Evolutionary conservation across 2,329 filamentous ascomycete species (phyloP), one percentile per base, ranked within the genome.

Genomic region (Aspergillus texensis): DNA sequence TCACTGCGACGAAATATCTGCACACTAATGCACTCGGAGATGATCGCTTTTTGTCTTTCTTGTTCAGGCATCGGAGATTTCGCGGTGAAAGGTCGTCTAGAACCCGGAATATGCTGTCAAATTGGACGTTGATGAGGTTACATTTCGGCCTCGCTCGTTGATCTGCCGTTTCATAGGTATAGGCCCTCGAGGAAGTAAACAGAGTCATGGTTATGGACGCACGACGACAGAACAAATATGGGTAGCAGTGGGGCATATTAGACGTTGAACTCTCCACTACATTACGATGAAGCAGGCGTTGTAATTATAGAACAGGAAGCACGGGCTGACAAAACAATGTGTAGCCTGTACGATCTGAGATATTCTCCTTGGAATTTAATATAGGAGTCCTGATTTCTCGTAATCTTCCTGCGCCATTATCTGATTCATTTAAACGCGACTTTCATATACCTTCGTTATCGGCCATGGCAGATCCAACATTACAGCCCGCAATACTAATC

Each of bases 401-500:
- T n/a, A 41, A 8, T 41, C 6, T 4, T 41, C 9, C 39, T 41
- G 2, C 16, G 8, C 8, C 16, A 16, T 9, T 41, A 19, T 41
- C 16, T 19, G 39, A 9, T 9, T 19, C 16, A 6, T 3, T 2
- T 19, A 1, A 10, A 41, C 8, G 3, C 9, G 6, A n/a, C 39
- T 4, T 41, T 3, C 3, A n/a, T 3, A 4, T 19, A 41, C n/a
- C 16, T 19, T 6, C 34, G 1, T n/a, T 19, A 5, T 58, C 21
- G 54, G 73, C 34, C 56, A 78, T 78, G 76, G 58, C 69, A 32
- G 73, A 71, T 24, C 59, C 62, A 50, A 70, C 68, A 57, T 82
- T 98, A 11, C 90, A 83, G 74, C 90, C 89, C 34, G 92, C 91
- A 10, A 89, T 99, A 56, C 84, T 99, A 59, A 86, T 98, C 68